Base-by-base conservation (phyloP, 1,284 basidiomycete genomes). In the Marasmius fiardii region DNA sequence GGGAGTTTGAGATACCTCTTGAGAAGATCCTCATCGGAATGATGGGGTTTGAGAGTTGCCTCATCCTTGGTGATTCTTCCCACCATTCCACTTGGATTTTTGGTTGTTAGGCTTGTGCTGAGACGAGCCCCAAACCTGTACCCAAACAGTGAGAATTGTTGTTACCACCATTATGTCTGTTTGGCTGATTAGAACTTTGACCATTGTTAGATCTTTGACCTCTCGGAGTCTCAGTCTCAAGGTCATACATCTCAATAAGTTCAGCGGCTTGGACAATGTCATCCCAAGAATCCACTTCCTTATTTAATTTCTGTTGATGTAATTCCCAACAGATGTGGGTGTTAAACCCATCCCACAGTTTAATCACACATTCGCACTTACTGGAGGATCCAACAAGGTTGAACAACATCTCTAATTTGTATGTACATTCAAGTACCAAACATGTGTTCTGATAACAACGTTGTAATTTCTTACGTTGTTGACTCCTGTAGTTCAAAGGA, bases 291-390 rank as follows among this genome's bases (percentile, higher is more conserved):
- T 52, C 44, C 14, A 57, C 35, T 34, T 53, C 51, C 16, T 52
- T 52, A 35, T 51, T 50, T 2, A 48, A 11, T 21, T 53, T 43
- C 14, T 35, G 26, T 3, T 45, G 51, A 20, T 43, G 55, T 21
- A 57, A 23, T 39, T 57, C 55, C 24, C 28, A 14, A 20, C 50
- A 43, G 10, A 57, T 49, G 6, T 49, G 11, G 0, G 26, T 2
- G 12, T 31, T 45, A 4, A 57, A 49, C 7, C 55, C 51, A 21
- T 57, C 51, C 55, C 55, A 57, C 5, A 57, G 24, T 28, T 53
- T 57, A 28, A 57, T 53, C 8, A 52, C 51, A 8, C 10, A 20
- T 23, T 52, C 44, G 20, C 51, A 34, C 34, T 53, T 43, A n/a
- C 51, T 47, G 20, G 47, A n/a, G 24, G 34, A 20, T 4, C 55